Evolutionary conservation across 2,329 filamentous ascomycete genomes (phyloP).

Genomic region (Diaporthe amygdali): DNA sequence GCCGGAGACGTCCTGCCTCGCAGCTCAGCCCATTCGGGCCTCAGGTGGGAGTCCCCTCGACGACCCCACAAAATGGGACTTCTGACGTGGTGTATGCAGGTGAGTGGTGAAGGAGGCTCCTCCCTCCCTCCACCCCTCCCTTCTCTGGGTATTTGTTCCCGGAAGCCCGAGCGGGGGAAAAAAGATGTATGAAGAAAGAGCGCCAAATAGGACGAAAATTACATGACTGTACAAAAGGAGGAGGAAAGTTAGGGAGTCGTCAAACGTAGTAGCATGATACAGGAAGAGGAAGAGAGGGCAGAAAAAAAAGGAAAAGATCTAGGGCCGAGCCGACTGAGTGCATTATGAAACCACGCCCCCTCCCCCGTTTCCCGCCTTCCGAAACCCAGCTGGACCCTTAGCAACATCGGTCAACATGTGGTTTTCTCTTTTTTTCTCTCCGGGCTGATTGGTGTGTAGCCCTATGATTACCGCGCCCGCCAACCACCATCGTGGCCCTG

Average conservation of each 20-base stretch:
- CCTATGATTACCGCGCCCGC: background rate
- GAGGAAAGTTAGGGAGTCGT: constrained; percentile 13
- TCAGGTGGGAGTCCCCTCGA: background rate
- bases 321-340: background rate
- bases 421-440: background rate
- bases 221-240: constrained; percentile 25
- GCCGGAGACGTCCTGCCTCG: background rate
- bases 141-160: constrained; percentile 28
- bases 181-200: constrained; percentile 20
- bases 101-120: background rate
- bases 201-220: constrained; percentile 24
- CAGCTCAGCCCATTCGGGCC: background rate
- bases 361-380: background rate
- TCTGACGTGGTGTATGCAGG: background rate
- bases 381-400: background rate
- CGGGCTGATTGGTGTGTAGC: background rate
- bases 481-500: background rate
- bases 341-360: background rate
- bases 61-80: background rate
- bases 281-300: background rate
- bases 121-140: background rate
- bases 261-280: constrained; percentile 25
- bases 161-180: background rate
- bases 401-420: background rate
- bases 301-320: background rate